phyloP scores from a whole-genome alignment of 441 rosid species.

The Brassica hybrid region DNA sequence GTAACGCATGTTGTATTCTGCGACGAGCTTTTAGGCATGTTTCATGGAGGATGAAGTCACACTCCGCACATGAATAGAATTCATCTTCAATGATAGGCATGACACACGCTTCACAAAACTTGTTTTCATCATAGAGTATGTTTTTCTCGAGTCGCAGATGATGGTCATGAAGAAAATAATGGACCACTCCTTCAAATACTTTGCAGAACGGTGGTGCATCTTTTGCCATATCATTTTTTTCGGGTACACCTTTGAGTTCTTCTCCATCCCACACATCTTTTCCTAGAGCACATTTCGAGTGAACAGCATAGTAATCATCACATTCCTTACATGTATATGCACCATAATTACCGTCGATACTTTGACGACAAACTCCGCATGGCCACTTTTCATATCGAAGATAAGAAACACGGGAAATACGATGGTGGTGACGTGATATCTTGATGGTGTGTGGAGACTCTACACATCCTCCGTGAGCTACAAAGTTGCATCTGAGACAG shows the following conservation, averaged over 20 bases:
- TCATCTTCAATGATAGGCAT: constrained; percentile 5
- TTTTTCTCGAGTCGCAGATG: background rate
- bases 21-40: constrained; percentile 14
- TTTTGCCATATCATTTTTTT: constrained; percentile 8
- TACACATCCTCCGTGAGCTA: constrained; percentile 32
- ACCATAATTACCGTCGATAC: constrained; percentile 16
- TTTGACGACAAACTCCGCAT: constrained; percentile 1
- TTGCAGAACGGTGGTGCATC: background rate
- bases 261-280: background rate
- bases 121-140: background rate
- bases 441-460: constrained; percentile 19
- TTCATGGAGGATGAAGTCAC: constrained; percentile 32
- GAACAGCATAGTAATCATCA: constrained; percentile 16
- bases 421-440: constrained; percentile 14
- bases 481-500: constrained; percentile 29
- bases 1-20: background rate
- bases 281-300: constrained; percentile 23
- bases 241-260: background rate
- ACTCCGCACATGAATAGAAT: constrained; percentile 10
- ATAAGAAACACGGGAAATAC: background rate
- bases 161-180: constrained; percentile 29
- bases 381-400: background rate
- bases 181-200: constrained; percentile 13
- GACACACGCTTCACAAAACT: constrained; percentile 2
- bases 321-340: constrained; percentile 16